Evolutionary conservation across 139 green algal species (phyloP), one percentile per base, ranked within the genome.

Genomic region (Microglena sp.): DNA sequence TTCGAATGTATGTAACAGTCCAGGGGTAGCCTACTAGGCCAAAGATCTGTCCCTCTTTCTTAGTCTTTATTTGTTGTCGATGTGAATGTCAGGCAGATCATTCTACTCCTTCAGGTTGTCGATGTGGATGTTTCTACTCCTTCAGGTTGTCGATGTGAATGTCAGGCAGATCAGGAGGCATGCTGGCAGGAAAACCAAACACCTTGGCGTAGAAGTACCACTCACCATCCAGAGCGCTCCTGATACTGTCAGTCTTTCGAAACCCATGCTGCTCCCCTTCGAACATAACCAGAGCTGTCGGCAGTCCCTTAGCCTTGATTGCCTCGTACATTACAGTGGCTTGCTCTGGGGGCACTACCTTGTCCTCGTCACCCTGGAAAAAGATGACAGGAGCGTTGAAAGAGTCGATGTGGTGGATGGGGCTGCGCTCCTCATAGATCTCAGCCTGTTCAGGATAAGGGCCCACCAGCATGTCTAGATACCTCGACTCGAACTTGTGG

Each of bases 181-280:
- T 78, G 26, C 27, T 27, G 5, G 82, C 66, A 1, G 53, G 45
- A 67, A 92, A 90, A 26, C 79, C 79, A 35, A 89, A 70, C 21
- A 77, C 77, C n/a, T 68, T 62, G 2, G 75, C 77, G 35, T 88
- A 94, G 62, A 94, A 94, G 74, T 70, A 86, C 3, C 93, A 58
- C 75, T 94, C 82, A 2, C 78, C 80, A 26, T 94, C 87, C 30
- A 93, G 70, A 0, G 86, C 75, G 0, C 63, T 71, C 21, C 69
- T 56, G 45, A 87, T 84, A 63, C 67, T 83, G 27, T 35, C 60
- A 1, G 80, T 70, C 69, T 83, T 68, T 0, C 87, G 61, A 78
- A 95, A 95, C 31, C 88, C 88, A 57, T 95, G 88, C 62, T 91
- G 78, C 73, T 95, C 88, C 3, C 86, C 78, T 74, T 82, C 61